Percentiles rank a stretch among this genome's conserved stretches.
These are phyloP conservation scores for Styphnolobium japonicum DNA, from an alignment of 306 rosid species.

Conservation along the genomic window DNA sequence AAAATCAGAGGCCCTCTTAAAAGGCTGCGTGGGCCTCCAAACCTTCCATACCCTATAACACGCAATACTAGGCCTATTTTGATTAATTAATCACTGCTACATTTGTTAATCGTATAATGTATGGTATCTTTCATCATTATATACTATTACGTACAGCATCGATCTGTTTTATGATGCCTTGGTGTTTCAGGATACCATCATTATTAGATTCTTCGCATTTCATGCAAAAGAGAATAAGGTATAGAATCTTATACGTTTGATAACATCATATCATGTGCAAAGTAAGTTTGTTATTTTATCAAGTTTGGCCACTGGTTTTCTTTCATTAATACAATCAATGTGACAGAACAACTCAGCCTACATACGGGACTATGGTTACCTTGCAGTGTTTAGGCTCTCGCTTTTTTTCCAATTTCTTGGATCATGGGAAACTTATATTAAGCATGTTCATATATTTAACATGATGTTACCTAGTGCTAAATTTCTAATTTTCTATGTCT, in stretches of 20 bases:
- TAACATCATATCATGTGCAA: conserved; percentile 41
- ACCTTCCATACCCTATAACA: conserved; percentile 63
- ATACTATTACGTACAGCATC: no score
- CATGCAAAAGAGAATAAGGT: conserved; percentile 29
- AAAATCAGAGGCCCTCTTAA: conserved; percentile 46
- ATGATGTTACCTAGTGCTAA: no score
- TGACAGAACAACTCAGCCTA: not conserved
- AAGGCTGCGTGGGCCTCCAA: conserved; percentile 53
- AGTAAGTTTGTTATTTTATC: conserved; percentile 22
- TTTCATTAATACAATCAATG: not conserved
- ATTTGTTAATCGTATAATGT: conserved; percentile 9
- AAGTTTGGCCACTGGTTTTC: conserved; percentile 22
- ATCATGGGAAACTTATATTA: no score
- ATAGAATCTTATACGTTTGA: conserved; percentile 33
- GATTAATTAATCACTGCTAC: conserved; percentile 10
- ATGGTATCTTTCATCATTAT: no score
- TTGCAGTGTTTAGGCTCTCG: not conserved
- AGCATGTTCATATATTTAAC: no score
- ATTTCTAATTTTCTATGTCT: no score
- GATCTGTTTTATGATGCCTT: conserved; percentile 12
- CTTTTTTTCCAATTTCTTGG: not conserved
- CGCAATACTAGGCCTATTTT: conserved; percentile 58
- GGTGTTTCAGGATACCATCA: conserved; percentile 28
- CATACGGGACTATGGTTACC: not conserved
- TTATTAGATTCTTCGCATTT: conserved; percentile 29